Base-by-base conservation (phyloP, 768 basidiomycete genomes). In the Rhodotorula toruloides region DNA sequence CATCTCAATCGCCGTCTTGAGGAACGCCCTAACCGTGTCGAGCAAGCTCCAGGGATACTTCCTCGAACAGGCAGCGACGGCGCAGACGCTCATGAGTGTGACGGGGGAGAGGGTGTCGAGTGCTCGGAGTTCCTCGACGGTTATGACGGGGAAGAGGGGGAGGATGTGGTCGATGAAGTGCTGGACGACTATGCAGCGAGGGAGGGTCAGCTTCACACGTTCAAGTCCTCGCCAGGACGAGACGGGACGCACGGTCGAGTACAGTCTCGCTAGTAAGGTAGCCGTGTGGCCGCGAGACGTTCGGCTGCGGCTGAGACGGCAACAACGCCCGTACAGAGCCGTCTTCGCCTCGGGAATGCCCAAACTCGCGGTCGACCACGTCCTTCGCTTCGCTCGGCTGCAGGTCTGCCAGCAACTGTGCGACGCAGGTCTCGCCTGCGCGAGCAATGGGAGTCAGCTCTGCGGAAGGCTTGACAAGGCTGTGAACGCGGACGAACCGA, bases 351-450 rank as follows among this genome's bases (percentile, higher is more conserved):
- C 44, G 44, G 44, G 25, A n/a, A n/a, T 46, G 44, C 13, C 44
- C 44, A 13, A 46, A 46, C 21, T 46, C 44, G 25, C 27, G 44
- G 44, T 46, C 44, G 22, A 46, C 44, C 6, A n/a, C 44, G 4
- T n/a, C 25, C 21, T 25, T 11, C 25, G 25, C 44, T 5, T 46
- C 44, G 44, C 16, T 19, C 25, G 44, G 44, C 44, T 46, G 44
- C 44, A 46, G 25, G 25, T 46, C 44, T 4, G 44, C 44, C 3
- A 46, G 44, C 6, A 46, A n/a, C 44, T 46, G 44, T 11, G 44
- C 44, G 9, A 46, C 44, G 44, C 44, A 46, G 44, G 44, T 46
- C 44, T 46, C 44, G 44, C 44, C 44, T 46, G 44, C 44, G 44
- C 12, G 40, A 11, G 12, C 10, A 40, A 19, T 40, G 19, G 12